Conservation (phyloP, 2,329 filamentous ascomycete species). For the Colletotrichum gloeosporioides region DNA sequence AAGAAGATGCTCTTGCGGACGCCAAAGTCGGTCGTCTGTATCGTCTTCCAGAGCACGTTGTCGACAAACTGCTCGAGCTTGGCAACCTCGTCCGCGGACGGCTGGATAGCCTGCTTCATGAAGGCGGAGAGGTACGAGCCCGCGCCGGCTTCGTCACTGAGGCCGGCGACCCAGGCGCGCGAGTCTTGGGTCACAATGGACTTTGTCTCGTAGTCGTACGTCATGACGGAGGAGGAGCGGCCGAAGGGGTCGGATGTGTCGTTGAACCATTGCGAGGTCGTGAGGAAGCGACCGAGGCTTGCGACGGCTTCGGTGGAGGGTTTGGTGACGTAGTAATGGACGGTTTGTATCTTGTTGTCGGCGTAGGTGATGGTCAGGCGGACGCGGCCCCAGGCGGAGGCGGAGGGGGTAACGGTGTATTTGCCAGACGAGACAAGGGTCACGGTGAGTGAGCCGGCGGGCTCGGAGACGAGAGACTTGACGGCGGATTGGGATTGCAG, state of each 20-base stretch:
- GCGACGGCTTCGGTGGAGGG: conserved; percentile 45
- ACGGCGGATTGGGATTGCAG: conserved; percentile 46
- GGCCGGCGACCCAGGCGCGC: conserved; percentile 62
- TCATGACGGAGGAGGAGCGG: conserved; percentile 59
- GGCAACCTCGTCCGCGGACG: conserved; percentile 50
- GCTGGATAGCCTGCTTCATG: conserved; percentile 59
- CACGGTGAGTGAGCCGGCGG: conserved; percentile 41
- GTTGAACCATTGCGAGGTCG: conserved; percentile 57
- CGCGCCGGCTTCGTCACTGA: conserved; percentile 64
- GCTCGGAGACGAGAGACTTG: conserved; percentile 41
- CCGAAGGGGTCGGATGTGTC: conserved; percentile 58
- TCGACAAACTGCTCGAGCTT: conserved; percentile 61
- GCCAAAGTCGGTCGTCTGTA: conserved; percentile 49
- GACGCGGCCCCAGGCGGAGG: conserved; percentile 53
- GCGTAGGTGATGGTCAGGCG: conserved; percentile 52
- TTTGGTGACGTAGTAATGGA: conserved; percentile 63
- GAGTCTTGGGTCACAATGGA: conserved; percentile 49
- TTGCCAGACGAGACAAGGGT: conserved; percentile 1
- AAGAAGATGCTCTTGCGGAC: conserved; percentile 63
- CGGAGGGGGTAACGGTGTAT: conserved; percentile 49
- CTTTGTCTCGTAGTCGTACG: conserved; percentile 56
- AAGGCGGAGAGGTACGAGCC: conserved; percentile 59
- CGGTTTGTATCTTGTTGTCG: conserved; percentile 52
- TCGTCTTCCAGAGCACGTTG: conserved; percentile 51
- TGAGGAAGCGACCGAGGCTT: conserved; percentile 58